These are phyloP conservation scores for Durio zibethinus DNA, from an alignment of 345 rosid genomes.

Conservation along the genomic window DNA sequence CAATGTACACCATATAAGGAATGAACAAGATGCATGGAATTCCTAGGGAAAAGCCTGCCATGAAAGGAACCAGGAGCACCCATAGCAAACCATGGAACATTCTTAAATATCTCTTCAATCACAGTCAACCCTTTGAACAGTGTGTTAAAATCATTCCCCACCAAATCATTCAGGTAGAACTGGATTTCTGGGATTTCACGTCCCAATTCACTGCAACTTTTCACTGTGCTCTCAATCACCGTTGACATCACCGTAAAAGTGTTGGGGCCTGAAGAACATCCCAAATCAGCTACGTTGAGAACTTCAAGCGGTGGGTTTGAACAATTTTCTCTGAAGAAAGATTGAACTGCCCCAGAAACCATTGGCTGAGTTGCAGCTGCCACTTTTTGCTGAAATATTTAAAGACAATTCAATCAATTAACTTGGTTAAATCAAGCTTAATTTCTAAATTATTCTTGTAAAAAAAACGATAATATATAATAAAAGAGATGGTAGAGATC, in stretches of 20 bases:
- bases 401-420: background rate
- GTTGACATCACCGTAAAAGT: conserved; percentile 42
- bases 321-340: background rate
- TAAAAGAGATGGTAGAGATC: background rate
- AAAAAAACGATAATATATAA: no score
- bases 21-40: conserved; percentile 23
- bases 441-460: background rate
- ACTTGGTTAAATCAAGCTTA: background rate
- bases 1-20: conserved; percentile 23
- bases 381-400: background rate
- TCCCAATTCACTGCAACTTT: conserved; percentile 22
- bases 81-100: background rate
- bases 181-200: background rate
- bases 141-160: background rate
- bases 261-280: conserved; percentile 79
- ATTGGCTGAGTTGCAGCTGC: background rate
- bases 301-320: background rate
- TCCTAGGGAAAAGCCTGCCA: conserved; percentile 28
- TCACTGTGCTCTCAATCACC: conserved; percentile 36
- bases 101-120: background rate
- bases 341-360: background rate
- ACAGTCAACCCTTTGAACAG: background rate
- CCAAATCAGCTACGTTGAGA: conserved; percentile 53
- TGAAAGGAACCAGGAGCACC: conserved; percentile 39
- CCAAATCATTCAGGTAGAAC: background rate